These are phyloP conservation scores for Lentinula sp. DNA, from an alignment of 768 basidiomycete genomes.

Conservation along the genomic window DNA sequence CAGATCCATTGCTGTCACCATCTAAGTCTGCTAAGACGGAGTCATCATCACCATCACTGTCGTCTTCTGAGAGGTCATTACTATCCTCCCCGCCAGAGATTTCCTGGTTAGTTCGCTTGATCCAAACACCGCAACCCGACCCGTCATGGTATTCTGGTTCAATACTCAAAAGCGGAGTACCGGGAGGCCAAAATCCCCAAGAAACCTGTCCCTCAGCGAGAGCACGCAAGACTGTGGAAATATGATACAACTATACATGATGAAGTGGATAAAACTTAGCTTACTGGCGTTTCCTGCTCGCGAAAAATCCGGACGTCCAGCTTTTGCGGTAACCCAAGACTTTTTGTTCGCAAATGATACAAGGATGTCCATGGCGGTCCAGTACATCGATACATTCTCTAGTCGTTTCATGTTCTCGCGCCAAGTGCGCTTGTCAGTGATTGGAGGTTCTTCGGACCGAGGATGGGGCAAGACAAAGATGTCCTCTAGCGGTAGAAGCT, in stretches of 20 bases:
- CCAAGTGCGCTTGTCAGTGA: slow-evolving; percentile 77
- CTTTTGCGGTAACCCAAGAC: slow-evolving; percentile 88
- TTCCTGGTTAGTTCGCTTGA: slow-evolving; percentile 21
- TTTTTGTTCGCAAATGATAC: slow-evolving; percentile 70
- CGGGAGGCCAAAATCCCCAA: slow-evolving; percentile 87
- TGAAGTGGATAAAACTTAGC: slow-evolving; percentile 21
- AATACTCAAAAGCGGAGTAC: slow-evolving; percentile 20
- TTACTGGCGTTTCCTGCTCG: slow-evolving; percentile 86
- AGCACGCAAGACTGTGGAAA: slow-evolving; percentile 61
- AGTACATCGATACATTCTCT: slow-evolving; percentile 26
- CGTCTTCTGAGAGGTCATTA: slow-evolving; percentile 11
- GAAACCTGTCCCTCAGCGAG: slow-evolving; percentile 74
- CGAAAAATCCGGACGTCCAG: slow-evolving; percentile 82
- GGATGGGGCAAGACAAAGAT: slow-evolving; percentile 60
- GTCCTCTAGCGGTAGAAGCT: slow-evolving; percentile 71
- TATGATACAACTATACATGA: not conserved
- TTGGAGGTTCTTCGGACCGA: slow-evolving; percentile 21
- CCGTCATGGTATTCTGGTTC: slow-evolving; percentile 31
- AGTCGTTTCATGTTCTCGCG: slow-evolving; percentile 38
- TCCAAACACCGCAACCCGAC: slow-evolving; percentile 44
- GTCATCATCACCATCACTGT: slow-evolving; percentile 21
- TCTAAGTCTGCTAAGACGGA: slow-evolving; percentile 6
- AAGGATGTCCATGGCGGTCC: slow-evolving; percentile 88
- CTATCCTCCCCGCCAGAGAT: slow-evolving; percentile 22
- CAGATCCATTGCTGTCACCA: not conserved